Conservation (phyloP, 768 basidiomycete species). For the Suillus fuscotomentosus region DNA sequence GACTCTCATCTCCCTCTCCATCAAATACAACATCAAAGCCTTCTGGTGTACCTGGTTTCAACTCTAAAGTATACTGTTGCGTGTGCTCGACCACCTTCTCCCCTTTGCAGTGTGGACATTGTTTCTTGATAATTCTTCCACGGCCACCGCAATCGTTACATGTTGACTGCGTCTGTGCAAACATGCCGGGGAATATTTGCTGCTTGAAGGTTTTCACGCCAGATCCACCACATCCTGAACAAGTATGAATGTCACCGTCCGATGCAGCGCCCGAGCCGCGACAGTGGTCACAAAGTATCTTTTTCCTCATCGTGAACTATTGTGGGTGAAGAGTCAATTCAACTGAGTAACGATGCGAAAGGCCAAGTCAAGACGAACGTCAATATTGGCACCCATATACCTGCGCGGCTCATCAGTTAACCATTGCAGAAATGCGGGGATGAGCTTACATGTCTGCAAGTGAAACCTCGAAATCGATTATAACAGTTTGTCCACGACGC, state of each 20-base stretch:
- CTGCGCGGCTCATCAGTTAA: constrained; percentile 33
- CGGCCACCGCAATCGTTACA: constrained; percentile 86
- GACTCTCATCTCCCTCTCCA: constrained; percentile 94
- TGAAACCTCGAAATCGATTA: constrained; percentile 83
- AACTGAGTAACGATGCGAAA: neutral
- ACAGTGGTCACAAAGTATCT: constrained; percentile 94
- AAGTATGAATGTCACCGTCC: constrained; percentile 84
- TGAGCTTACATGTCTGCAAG: constrained; percentile 75
- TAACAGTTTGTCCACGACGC: constrained; percentile 71
- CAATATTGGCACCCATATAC: constrained; percentile 84
- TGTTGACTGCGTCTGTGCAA: constrained; percentile 80
- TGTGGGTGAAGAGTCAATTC: constrained; percentile 9
- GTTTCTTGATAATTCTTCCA: constrained; percentile 72
- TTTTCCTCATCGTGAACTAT: constrained; percentile 91
- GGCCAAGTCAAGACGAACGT: constrained; percentile 46
- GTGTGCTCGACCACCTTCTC: constrained; percentile 79
- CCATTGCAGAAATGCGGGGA: neutral
- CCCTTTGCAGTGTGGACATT: constrained; percentile 82
- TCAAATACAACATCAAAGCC: constrained; percentile 92
- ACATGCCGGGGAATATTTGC: constrained; percentile 96
- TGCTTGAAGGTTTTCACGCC: constrained; percentile 87
- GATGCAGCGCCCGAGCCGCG: constrained; percentile 93
- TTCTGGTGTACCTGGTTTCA: constrained; percentile 88
- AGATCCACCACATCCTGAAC: constrained; percentile 77
- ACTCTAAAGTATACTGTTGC: constrained; percentile 82